A percentile compares a stretch with the other conserved stretches of the same genome.
Conservation (phyloP, 176 grass and related monocot genomes). For the Elaeis guineensis region DNA sequence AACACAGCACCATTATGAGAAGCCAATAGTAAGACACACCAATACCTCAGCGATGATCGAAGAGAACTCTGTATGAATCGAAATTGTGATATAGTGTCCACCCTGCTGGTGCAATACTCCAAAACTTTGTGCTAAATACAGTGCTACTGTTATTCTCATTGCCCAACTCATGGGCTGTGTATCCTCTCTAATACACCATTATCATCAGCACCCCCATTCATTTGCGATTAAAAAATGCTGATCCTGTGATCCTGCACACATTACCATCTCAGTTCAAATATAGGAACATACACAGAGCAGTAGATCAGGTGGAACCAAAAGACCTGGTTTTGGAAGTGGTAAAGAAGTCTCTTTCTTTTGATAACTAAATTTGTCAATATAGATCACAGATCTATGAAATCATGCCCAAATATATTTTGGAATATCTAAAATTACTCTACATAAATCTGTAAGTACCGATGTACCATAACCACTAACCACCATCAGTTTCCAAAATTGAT, state of each 20-base stretch:
- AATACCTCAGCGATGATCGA: neutral
- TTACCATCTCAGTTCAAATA: too few species aligned
- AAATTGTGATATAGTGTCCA: constrained; percentile 44
- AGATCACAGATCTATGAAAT: too few species aligned
- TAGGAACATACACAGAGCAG: too few species aligned
- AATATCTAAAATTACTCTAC: too few species aligned
- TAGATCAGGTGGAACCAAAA: too few species aligned
- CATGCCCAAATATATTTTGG: too few species aligned
- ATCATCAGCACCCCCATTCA: neutral
- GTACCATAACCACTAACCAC: too few species aligned
- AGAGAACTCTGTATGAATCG: constrained; percentile 47
- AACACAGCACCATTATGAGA: neutral
- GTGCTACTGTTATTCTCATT: constrained; percentile 43
- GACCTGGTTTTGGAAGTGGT: too few species aligned
- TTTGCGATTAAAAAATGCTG: neutral
- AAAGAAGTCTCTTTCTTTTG: too few species aligned
- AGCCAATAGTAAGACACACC: neutral
- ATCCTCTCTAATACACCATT: constrained; percentile 28
- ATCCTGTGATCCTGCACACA: neutral
- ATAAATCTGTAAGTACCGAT: too few species aligned
- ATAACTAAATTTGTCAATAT: too few species aligned
- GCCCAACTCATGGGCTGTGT: constrained; percentile 39
- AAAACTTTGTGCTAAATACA: constrained; percentile 30
- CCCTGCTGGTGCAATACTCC: constrained; percentile 41
- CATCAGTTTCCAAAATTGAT: too few species aligned